Evolutionary conservation across 306 rosid species (phyloP).

Genomic region (Inga laurina): DNA sequence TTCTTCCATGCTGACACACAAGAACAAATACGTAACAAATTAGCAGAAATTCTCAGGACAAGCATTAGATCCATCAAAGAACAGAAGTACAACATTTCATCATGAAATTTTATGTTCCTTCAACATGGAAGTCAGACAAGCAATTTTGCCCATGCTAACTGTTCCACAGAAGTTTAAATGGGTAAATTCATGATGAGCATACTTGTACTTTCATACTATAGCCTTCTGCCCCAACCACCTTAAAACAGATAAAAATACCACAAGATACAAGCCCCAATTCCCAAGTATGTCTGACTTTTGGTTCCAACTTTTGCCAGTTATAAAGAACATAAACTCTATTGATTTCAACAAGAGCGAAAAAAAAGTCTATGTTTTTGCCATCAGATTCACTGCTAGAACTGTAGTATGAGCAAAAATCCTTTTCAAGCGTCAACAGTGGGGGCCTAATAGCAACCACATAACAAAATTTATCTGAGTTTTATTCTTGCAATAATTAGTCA

Average conservation of each 20-base stretch:
- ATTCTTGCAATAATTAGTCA: not conserved
- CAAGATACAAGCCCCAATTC: conserved; percentile 1
- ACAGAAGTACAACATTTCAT: conserved; percentile 6
- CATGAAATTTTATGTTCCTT: not conserved
- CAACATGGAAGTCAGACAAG: not conserved
- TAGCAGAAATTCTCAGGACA: not conserved
- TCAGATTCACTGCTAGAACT: not conserved
- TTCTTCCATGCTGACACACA: conserved; percentile 80
- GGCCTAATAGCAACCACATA: not conserved
- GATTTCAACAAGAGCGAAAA: not conserved
- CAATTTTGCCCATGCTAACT: not conserved
- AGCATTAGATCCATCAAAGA: not conserved
- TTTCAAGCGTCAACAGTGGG: not conserved
- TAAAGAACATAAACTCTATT: not conserved
- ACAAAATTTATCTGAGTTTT: not conserved
- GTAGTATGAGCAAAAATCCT: not conserved
- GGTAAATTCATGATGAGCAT: not conserved
- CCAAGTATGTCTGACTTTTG: not conserved
- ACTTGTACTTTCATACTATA: not conserved
- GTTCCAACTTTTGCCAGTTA: not conserved
- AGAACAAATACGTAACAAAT: not conserved
- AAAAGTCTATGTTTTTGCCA: not conserved
- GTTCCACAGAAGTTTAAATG: not conserved
- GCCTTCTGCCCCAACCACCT: not conserved
- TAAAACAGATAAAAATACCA: not conserved